These are phyloP conservation scores for Thyridium curvatum DNA, from an alignment of 2,329 filamentous ascomycete species.

Conservation along the genomic window DNA sequence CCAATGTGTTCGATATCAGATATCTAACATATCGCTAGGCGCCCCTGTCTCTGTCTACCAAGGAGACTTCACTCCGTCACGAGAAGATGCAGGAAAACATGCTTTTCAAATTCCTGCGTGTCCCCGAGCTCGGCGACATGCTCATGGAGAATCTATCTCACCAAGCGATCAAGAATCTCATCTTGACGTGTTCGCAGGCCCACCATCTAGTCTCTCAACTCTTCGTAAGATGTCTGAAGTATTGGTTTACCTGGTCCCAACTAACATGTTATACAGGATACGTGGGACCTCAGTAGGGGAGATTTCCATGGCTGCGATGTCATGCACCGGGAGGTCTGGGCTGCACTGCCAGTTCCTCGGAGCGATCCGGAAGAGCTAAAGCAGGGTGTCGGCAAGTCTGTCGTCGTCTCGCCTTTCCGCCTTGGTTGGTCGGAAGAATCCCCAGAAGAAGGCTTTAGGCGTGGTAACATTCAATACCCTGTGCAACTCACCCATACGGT, in stretches of 20 bases:
- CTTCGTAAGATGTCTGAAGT: neutral
- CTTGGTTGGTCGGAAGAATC: too few species aligned
- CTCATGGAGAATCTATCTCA: constrained; percentile 1
- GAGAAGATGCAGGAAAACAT: too few species aligned
- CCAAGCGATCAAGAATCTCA: neutral
- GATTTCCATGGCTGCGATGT: neutral
- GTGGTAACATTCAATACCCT: neutral
- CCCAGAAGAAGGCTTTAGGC: too few species aligned
- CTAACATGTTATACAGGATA: neutral
- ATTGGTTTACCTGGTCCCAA: too few species aligned
- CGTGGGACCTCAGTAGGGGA: constrained; percentile 2
- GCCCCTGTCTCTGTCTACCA: too few species aligned
- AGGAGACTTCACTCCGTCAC: too few species aligned
- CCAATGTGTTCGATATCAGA: too few species aligned
- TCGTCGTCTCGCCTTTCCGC: neutral
- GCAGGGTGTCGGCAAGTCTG: neutral
- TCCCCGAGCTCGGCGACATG: neutral
- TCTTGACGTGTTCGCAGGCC: neutral
- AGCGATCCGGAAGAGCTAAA: neutral
- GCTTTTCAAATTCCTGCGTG: neutral
- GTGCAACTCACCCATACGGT: neutral
- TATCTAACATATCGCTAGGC: too few species aligned
- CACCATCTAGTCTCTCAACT: neutral
- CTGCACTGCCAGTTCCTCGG: neutral
- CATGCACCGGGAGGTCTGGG: too few species aligned